Percentiles rank a stretch among this genome's conserved stretches.
These are phyloP conservation scores for Mallotus nudiflorus DNA, from an alignment of 345 rosid species.

Conservation along the genomic window DNA sequence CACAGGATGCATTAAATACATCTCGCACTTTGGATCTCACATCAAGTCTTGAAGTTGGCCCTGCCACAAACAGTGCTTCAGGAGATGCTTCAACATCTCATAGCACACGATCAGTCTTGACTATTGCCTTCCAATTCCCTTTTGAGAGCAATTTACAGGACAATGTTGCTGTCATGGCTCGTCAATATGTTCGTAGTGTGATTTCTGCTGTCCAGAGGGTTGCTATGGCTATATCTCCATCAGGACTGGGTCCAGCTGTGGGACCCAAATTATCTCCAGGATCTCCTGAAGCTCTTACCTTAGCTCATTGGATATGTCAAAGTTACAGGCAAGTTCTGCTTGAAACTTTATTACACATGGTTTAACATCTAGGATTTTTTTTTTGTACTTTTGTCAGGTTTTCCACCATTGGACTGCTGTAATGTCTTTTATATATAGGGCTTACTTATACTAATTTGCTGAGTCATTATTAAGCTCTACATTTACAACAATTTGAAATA, in stretches of 20 bases:
- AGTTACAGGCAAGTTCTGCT: constrained; percentile 59
- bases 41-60: constrained; percentile 90
- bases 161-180: constrained; percentile 92
- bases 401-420: neutral
- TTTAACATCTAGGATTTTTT: neutral
- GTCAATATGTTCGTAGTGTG: constrained; percentile 86
- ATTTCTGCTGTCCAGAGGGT: constrained; percentile 95
- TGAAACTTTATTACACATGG: neutral
- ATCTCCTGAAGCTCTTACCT: constrained; percentile 92
- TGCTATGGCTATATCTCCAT: constrained; percentile 92
- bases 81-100: constrained; percentile 55
- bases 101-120: constrained; percentile 71
- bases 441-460: neutral
- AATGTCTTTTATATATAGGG: neutral
- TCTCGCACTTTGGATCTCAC: constrained; percentile 89
- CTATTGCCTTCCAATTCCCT: constrained; percentile 98
- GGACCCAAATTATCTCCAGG: constrained; percentile 78
- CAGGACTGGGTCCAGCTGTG: constrained; percentile 63
- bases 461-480: neutral
- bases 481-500: neutral
- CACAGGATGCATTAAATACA: constrained; percentile 49
- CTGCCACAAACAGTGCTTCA: constrained; percentile 46
- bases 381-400: neutral
- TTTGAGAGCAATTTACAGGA: constrained; percentile 86
- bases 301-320: constrained; percentile 88